Conservation (phyloP, 208 protist species). For the Trypanosoma platydactyli region DNA sequence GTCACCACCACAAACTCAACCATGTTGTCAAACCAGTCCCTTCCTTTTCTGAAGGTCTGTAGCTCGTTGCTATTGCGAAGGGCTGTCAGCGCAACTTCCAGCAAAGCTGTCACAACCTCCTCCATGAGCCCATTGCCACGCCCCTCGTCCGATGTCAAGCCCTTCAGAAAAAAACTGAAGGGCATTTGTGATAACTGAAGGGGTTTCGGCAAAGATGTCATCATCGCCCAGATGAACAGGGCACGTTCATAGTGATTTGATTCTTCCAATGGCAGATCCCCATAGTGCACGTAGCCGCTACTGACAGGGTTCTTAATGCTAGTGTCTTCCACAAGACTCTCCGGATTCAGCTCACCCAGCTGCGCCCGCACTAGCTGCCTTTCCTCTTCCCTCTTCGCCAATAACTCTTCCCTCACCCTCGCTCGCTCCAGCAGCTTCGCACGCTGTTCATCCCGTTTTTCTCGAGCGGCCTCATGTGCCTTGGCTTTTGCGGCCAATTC, state of each 20-base stretch:
- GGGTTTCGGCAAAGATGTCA: slow-evolving; percentile 57
- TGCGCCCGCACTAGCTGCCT: slow-evolving; percentile 48
- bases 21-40: slow-evolving; percentile 79
- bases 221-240: slow-evolving; percentile 76
- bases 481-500: slow-evolving; percentile 56
- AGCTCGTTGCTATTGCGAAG: slow-evolving; percentile 46
- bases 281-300: slow-evolving; percentile 60
- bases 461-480: slow-evolving; percentile 46
- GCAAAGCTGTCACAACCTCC: slow-evolving; percentile 60
- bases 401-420: slow-evolving; percentile 50
- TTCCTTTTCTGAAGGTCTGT: slow-evolving; percentile 56
- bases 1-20: slow-evolving; percentile 75
- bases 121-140: slow-evolving; percentile 81
- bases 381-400: slow-evolving; percentile 62
- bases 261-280: slow-evolving; percentile 36
- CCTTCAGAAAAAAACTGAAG: slow-evolving; percentile 74
- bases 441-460: slow-evolving; percentile 70
- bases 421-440: slow-evolving; percentile 42
- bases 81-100: slow-evolving; percentile 58
- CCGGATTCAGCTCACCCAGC: slow-evolving; percentile 42
- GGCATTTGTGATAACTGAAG: slow-evolving; percentile 79
- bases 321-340: slow-evolving; percentile 43
- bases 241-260: slow-evolving; percentile 63
- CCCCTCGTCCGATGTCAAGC: slow-evolving; percentile 57
- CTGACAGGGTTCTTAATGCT: slow-evolving; percentile 42